Base-by-base conservation (phyloP, 148 eudicot species). In the Cornus controversa region DNA sequence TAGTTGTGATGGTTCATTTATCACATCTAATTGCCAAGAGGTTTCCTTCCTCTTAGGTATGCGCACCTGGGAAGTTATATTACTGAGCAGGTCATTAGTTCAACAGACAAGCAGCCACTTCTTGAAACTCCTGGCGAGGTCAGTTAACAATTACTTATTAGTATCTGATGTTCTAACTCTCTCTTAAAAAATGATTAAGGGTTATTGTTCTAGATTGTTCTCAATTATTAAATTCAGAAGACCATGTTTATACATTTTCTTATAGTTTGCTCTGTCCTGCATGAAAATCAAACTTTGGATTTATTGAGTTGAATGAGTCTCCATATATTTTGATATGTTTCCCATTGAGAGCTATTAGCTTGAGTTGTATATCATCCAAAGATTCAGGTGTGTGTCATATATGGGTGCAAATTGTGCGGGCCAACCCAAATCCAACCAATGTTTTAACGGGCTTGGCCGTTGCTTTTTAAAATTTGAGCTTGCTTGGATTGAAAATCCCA, bases 121-220 rank as follows among this genome's bases (percentile, higher is more conserved):
- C 93, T 96, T 85, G 93, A 96, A 80, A 89, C 90, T 77, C 99
- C 99, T 65, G 99, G 98, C 15, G 99, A 96, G 98, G 99, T 92
- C 84, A 78, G 80, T 57, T 69, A 18, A 71, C 14, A 66, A 40
- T 70, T 65, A 69, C 60, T 63, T 76, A 31, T 65, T 42, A 0
- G 63, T 53, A 24, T 62, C 26, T 76, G 58, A 20, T 47, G 70
- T 75, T 66, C 62, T 66, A 22, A 11, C 20, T 50, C 16, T 16
- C 20, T 50, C 20, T 50, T 3, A 50, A 16, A 50, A 13, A 50
- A 45, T 8, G 20, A 50, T 13, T 5, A 50, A 50, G 20, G 57
- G 20, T 50, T 1, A 13, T 50, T 50, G 13, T 50, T 50, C 0
- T 16, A 50, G 20, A 13, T 50, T 50, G 18, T 50, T 50, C 4